Conservation (phyloP, 768 basidiomycete species). For the Termitomyces sp. region DNA sequence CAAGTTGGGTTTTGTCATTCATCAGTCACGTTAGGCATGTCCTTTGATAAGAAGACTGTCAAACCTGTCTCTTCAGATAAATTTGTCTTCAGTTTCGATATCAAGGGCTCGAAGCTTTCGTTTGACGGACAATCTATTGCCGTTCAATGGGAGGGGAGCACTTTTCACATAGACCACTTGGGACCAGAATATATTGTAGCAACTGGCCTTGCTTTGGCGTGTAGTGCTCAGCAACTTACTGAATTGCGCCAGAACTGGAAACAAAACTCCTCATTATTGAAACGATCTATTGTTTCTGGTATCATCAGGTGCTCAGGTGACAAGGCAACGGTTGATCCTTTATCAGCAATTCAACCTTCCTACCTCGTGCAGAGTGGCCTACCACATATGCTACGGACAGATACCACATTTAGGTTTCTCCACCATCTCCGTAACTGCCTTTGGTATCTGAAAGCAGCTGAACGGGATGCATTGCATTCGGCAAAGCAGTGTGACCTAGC, state of each 20-base stretch:
- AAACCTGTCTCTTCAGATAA: slow-evolving; percentile 16
- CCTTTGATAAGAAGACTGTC: slow-evolving; percentile 27
- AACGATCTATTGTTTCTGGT: slow-evolving; percentile 35
- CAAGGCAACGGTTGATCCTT: slow-evolving; percentile 57
- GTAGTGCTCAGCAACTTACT: slow-evolving; percentile 19
- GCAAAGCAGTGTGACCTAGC: slow-evolving; percentile 16
- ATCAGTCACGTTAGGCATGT: slow-evolving; percentile 21
- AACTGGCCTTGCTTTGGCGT: slow-evolving; percentile 24
- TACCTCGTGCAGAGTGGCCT: slow-evolving; percentile 74
- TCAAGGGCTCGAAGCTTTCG: slow-evolving; percentile 10
- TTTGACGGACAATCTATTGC: slow-evolving; percentile 6
- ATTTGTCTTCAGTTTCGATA: slow-evolving; percentile 20
- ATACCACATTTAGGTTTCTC: slow-evolving; percentile 69
- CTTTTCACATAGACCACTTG: slow-evolving; percentile 29
- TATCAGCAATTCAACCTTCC: slow-evolving; percentile 81
- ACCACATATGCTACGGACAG: slow-evolving; percentile 62
- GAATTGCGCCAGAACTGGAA: slow-evolving; percentile 23
- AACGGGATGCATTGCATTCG: slow-evolving; percentile 17
- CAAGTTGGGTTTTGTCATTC: slow-evolving; percentile 18
- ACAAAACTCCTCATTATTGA: slow-evolving; percentile 22
- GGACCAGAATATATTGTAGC: slow-evolving; percentile 37
- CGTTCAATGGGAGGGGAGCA: slow-evolving; percentile 15
- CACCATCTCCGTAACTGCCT: slow-evolving; percentile 72
- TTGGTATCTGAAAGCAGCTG: slow-evolving; percentile 30
- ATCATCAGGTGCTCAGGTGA: slow-evolving; percentile 49